phyloP scores from a whole-genome alignment of 148 eudicot species.

The Vaccinium vitisidaea region DNA sequence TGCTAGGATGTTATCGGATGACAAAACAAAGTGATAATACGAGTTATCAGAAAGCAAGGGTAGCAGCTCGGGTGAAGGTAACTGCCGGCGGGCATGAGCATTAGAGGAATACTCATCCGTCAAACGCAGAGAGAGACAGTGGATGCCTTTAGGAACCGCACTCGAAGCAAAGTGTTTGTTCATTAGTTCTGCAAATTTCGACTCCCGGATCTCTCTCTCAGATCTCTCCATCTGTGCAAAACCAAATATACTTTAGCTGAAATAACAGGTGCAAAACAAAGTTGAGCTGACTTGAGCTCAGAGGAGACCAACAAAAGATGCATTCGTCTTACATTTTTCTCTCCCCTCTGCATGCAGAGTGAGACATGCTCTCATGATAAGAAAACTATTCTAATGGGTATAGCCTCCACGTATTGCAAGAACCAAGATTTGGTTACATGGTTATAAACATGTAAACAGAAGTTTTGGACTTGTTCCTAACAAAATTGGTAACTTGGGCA shows the following conservation, averaged over 20 bases:
- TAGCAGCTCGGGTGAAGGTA: constrained; percentile 93
- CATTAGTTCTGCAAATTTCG: constrained; percentile 91
- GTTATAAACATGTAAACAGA: background rate
- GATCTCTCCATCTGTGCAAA: constrained; percentile 88
- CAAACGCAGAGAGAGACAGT: constrained; percentile 91
- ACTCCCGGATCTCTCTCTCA: constrained; percentile 79
- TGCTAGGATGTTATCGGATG: constrained; percentile 93
- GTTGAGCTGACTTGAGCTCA: background rate
- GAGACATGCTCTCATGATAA: background rate
- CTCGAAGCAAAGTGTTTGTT: constrained; percentile 98
- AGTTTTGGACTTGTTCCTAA: background rate
- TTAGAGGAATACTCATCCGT: constrained; percentile 98
- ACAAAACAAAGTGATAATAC: constrained; percentile 71
- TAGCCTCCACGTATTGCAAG: background rate
- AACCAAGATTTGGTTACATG: background rate
- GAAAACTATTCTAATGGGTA: background rate
- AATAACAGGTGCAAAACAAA: background rate
- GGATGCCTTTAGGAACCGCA: constrained; percentile 92
- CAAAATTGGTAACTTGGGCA: background rate
- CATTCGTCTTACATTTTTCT: constrained; percentile 1
- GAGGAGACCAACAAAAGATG: background rate
- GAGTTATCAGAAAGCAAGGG: constrained; percentile 88
- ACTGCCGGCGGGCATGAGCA: constrained; percentile 95
- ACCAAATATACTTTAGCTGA: constrained; percentile 9
- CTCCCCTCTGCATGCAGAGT: background rate